These are phyloP conservation scores for Zymoseptoria ardabiliae DNA, from an alignment of 2,329 filamentous ascomycete genomes.

Conservation along the genomic window DNA sequence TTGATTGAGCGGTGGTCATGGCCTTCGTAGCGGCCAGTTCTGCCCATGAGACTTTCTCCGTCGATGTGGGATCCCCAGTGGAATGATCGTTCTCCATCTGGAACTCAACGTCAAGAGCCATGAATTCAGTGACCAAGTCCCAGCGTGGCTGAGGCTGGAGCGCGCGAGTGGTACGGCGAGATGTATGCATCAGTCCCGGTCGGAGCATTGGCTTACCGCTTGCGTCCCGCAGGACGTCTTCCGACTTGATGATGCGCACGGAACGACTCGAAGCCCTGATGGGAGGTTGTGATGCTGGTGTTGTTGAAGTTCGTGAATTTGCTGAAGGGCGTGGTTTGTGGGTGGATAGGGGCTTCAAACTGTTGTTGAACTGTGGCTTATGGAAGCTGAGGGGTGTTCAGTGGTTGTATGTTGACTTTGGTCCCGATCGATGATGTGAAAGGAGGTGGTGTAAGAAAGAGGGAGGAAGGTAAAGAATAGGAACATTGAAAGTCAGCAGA, in stretches of 20 bases:
- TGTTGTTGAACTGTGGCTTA: too few relatives aligned
- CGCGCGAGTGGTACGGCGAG: not conserved
- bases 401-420: too few relatives aligned
- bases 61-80: too few relatives aligned
- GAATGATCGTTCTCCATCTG: not conserved
- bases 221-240: not conserved
- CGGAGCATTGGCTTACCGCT: not conserved
- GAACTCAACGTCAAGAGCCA: constrained; percentile 5
- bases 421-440: not conserved
- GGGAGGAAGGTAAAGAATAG: not conserved
- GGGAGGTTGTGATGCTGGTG: too few relatives aligned
- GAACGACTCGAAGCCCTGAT: too few relatives aligned
- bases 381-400: too few relatives aligned
- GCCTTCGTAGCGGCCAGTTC: too few relatives aligned
- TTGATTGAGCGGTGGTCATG: too few relatives aligned
- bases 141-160: not conserved
- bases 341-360: too few relatives aligned
- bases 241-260: not conserved
- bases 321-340: too few relatives aligned
- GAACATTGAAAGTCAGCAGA: not conserved
- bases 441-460: not conserved
- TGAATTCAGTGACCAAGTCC: not conserved
- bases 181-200: not conserved
- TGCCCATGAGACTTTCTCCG: too few relatives aligned
- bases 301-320: too few relatives aligned